Percentiles rank a stretch among this genome's conserved stretches.
These are phyloP conservation scores for Peziza echinospora DNA, from an alignment of 495 filamentous ascomycete species.

Conservation along the genomic window DNA sequence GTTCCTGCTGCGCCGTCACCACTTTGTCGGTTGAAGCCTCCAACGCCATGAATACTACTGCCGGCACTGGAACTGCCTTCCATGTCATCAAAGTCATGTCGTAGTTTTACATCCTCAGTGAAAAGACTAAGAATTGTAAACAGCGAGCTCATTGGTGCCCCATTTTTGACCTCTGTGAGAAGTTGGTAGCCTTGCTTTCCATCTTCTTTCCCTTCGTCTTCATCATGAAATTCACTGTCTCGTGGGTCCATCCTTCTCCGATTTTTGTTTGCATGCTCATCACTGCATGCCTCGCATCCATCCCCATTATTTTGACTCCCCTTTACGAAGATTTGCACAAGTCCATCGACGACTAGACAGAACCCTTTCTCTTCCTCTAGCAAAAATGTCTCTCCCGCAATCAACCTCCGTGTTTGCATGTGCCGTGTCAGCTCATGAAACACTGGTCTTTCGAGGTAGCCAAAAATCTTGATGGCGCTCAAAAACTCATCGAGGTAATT, in stretches of 20 bases:
- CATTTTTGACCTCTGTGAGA: conserved; percentile 92
- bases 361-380: conserved; percentile 96
- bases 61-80: conserved; percentile 26
- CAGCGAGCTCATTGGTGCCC: conserved; percentile 91
- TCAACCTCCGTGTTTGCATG: conserved; percentile 92
- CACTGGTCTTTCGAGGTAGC: conserved; percentile 84
- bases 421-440: conserved; percentile 94
- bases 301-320: conserved; percentile 39
- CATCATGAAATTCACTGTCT: conserved; percentile 36
- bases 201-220: conserved; percentile 35
- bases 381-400: conserved; percentile 77
- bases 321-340: conserved; percentile 97
- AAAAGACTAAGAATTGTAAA: conserved; percentile 95
- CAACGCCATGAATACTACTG: conserved; percentile 21
- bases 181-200: conserved; percentile 65
- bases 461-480: conserved; percentile 98
- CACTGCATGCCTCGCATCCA: conserved; percentile 17
- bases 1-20: conserved; percentile 9
- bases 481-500: conserved; percentile 96
- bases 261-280: not conserved
- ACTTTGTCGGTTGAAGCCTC: no score
- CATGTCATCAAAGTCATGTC: conserved; percentile 36
- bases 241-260: conserved; percentile 6
- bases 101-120: conserved; percentile 76
- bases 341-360: conserved; percentile 85